Percentiles rank a stretch among this genome's conserved stretches.
These are phyloP conservation scores for Mycena indigotica DNA, from an alignment of 768 basidiomycete species.

Conservation along the genomic window DNA sequence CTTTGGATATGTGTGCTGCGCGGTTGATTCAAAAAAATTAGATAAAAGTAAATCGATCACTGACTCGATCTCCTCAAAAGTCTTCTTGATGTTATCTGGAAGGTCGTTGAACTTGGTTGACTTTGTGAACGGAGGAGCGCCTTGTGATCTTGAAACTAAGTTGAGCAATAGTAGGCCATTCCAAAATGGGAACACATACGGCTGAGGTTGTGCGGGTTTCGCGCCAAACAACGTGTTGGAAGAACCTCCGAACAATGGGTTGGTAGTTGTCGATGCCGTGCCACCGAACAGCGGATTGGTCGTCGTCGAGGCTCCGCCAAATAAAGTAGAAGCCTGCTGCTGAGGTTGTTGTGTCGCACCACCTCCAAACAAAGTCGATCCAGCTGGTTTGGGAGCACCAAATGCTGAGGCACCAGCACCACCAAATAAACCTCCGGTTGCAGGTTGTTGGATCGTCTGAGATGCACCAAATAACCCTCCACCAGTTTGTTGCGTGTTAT, in stretches of 20 bases:
- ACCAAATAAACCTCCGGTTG: constrained; percentile 10
- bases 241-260: neutral
- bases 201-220: neutral
- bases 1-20: constrained; percentile 71
- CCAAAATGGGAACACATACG: no score
- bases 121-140: constrained; percentile 48
- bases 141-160: constrained; percentile 11
- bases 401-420: constrained; percentile 4
- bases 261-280: constrained; percentile 14
- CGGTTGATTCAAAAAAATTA: constrained; percentile 9
- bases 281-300: constrained; percentile 16
- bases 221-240: no score
- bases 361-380: constrained; percentile 24
- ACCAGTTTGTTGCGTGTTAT: constrained; percentile 19
- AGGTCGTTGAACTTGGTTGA: constrained; percentile 83
- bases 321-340: constrained; percentile 18
- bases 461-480: constrained; percentile 32
- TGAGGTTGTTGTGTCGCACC: constrained; percentile 17
- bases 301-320: constrained; percentile 7
- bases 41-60: constrained; percentile 23
- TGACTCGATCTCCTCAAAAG: constrained; percentile 73
- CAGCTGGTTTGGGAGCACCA: constrained; percentile 17
- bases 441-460: constrained; percentile 10
- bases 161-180: no score
- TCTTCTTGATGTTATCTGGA: constrained; percentile 65